Percentiles rank a stretch among this genome's conserved stretches.
phyloP scores from a whole-genome alignment of 441 rosid species.

The Croton laevigatus region DNA sequence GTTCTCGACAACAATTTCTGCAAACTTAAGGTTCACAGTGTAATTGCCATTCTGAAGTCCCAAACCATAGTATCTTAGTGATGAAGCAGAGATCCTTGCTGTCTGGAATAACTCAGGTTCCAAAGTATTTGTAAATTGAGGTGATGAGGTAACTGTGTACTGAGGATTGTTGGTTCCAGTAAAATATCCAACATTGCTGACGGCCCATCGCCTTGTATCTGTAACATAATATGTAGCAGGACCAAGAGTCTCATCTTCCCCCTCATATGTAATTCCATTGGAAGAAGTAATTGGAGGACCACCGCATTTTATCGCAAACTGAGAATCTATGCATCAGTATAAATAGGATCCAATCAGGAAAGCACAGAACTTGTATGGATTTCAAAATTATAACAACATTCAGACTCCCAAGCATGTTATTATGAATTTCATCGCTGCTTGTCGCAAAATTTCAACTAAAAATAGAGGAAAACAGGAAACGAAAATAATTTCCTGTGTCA shows the following conservation, averaged over 20 bases:
- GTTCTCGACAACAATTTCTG: conserved; percentile 21
- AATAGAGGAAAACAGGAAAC: too few relatives aligned
- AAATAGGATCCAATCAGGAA: not conserved
- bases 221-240: conserved; percentile 36
- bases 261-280: conserved; percentile 26
- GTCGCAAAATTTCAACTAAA: too few relatives aligned
- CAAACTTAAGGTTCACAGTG: conserved; percentile 37
- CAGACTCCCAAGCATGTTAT: too few relatives aligned
- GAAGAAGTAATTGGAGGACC: conserved; percentile 37
- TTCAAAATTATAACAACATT: too few relatives aligned
- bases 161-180: conserved; percentile 35
- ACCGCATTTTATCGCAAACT: conserved; percentile 42
- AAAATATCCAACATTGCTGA: conserved; percentile 45
- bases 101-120: conserved; percentile 46
- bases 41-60: conserved; percentile 77
- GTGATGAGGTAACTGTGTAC: conserved; percentile 27
- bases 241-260: conserved; percentile 35
- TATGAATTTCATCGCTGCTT: too few relatives aligned
- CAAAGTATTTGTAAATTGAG: conserved; percentile 32
- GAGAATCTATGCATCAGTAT: conserved; percentile 27
- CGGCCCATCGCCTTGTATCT: conserved; percentile 32
- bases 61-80: conserved; percentile 72
- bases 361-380: too few relatives aligned
- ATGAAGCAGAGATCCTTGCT: conserved; percentile 65
- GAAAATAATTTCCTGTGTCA: too few relatives aligned